Conservation (phyloP, 2,329 filamentous ascomycete species). For the Beauveria varroae region DNA sequence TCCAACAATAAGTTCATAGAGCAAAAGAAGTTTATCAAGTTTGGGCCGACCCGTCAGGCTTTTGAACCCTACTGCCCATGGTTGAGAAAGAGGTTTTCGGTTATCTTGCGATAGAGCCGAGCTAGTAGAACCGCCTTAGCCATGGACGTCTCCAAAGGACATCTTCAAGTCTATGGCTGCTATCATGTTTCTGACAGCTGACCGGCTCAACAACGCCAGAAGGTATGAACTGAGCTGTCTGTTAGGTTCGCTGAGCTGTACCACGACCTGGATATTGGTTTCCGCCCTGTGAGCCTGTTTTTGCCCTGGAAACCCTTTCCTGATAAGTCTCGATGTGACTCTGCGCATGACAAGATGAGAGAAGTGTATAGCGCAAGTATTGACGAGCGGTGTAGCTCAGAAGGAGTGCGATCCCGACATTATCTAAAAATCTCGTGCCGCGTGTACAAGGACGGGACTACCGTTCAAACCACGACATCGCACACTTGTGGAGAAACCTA, state of each 20-base stretch:
- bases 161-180: constrained; percentile 63
- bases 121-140: constrained; percentile 55
- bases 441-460: constrained; percentile 64
- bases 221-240: constrained; percentile 65
- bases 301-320: constrained; percentile 72
- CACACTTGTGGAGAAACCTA: constrained; percentile 80
- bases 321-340: constrained; percentile 65
- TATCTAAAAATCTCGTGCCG: constrained; percentile 72
- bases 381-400: constrained; percentile 45
- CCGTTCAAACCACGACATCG: constrained; percentile 66
- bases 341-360: constrained; percentile 63
- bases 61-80: constrained; percentile 58
- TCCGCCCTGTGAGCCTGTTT: constrained; percentile 75
- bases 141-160: constrained; percentile 54
- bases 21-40: constrained; percentile 78
- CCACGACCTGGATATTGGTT: constrained; percentile 69
- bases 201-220: constrained; percentile 67
- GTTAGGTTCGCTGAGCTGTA: constrained; percentile 67
- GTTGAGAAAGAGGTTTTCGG: constrained; percentile 62
- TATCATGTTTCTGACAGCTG: constrained; percentile 76
- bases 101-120: constrained; percentile 50
- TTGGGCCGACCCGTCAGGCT: constrained; percentile 58
- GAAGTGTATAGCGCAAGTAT: constrained; percentile 67
- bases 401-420: constrained; percentile 44
- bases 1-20: constrained; percentile 82